Percentiles rank a stretch among this genome's conserved stretches.
Conservation (phyloP, 371 early-diverging fungal genomes). For the Thermomucor indicae-seudaticae region DNA sequence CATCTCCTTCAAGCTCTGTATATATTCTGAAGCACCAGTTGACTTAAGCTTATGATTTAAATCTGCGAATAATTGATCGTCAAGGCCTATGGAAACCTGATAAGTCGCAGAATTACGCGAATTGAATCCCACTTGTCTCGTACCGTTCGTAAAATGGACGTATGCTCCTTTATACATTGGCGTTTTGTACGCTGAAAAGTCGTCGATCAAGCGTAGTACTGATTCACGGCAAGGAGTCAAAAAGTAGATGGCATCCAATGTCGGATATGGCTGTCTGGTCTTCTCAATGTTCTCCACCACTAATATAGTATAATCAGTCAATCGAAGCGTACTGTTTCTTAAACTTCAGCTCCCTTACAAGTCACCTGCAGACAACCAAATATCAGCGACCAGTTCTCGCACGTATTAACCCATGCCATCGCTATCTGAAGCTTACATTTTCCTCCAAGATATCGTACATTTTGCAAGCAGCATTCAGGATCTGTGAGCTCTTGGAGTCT, state of each 20-base stretch:
- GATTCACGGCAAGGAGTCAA: slow-evolving; percentile 81
- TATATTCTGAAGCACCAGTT: slow-evolving; percentile 52
- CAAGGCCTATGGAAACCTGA: slow-evolving; percentile 45
- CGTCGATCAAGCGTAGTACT: slow-evolving; percentile 77
- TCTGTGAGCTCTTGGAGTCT: slow-evolving; percentile 76
- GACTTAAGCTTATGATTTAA: slow-evolving; percentile 46
- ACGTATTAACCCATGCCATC: not conserved
- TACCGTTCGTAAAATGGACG: slow-evolving; percentile 79
- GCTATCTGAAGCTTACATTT: slow-evolving; percentile 66
- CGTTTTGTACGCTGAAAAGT: slow-evolving; percentile 56
- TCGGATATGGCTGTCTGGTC: slow-evolving; percentile 78
- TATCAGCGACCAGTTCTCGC: not conserved
- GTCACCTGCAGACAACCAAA: slow-evolving; percentile 18
- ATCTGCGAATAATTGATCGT: slow-evolving; percentile 65
- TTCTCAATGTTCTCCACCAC: slow-evolving; percentile 77
- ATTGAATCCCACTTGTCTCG: not conserved
- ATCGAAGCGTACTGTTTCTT: not conserved
- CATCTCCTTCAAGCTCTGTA: slow-evolving; percentile 71
- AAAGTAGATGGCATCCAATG: slow-evolving; percentile 90
- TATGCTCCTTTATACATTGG: slow-evolving; percentile 79
- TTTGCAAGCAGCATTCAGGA: slow-evolving; percentile 82
- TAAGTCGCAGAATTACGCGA: slow-evolving; percentile 34
- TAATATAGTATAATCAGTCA: not conserved
- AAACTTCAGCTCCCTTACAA: slow-evolving; percentile 15
- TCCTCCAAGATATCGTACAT: slow-evolving; percentile 93